Percentiles rank a stretch among this genome's conserved stretches.
Evolutionary conservation across 139 green algal genomes (phyloP).

Genomic region (Yamagishiella unicocca): DNA sequence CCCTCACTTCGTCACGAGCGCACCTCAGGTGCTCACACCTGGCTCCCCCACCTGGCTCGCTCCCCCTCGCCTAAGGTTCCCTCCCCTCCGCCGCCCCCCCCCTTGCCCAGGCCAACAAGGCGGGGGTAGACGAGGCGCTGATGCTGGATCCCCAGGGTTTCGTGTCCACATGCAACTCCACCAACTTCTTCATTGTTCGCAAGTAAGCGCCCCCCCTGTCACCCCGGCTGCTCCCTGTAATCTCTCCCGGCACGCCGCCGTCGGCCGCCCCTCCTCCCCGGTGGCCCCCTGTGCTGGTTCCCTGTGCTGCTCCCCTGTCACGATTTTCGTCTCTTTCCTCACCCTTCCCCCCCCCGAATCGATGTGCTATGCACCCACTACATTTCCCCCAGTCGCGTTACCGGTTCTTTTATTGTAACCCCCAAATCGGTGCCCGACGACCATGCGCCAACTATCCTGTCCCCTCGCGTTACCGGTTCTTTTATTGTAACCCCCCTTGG

Average conservation of each 20-base stretch:
- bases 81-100: not conserved
- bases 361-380: too few relatives aligned
- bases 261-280: too few relatives aligned
- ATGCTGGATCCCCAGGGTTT: constrained; percentile 90
- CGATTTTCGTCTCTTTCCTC: not conserved
- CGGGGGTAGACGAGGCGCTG: constrained; percentile 77
- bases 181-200: constrained; percentile 88
- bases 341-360: not conserved
- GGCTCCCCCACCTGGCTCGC: too few relatives aligned
- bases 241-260: too few relatives aligned
- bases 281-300: not conserved
- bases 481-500: not conserved
- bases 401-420: too few relatives aligned
- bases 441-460: too few relatives aligned
- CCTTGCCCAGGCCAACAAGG: constrained; percentile 69
- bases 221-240: too few relatives aligned
- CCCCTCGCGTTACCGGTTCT: too few relatives aligned
- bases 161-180: constrained; percentile 88
- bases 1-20: too few relatives aligned
- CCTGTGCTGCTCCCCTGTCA: not conserved
- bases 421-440: too few relatives aligned
- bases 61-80: not conserved
- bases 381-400: too few relatives aligned
- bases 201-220: constrained; percentile 28
- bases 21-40: too few relatives aligned